Percentiles rank a stretch among this genome's conserved stretches.
These are phyloP conservation scores for Calonectria pseudoreteaudii DNA, from an alignment of 2,329 filamentous ascomycete genomes.

Conservation along the genomic window DNA sequence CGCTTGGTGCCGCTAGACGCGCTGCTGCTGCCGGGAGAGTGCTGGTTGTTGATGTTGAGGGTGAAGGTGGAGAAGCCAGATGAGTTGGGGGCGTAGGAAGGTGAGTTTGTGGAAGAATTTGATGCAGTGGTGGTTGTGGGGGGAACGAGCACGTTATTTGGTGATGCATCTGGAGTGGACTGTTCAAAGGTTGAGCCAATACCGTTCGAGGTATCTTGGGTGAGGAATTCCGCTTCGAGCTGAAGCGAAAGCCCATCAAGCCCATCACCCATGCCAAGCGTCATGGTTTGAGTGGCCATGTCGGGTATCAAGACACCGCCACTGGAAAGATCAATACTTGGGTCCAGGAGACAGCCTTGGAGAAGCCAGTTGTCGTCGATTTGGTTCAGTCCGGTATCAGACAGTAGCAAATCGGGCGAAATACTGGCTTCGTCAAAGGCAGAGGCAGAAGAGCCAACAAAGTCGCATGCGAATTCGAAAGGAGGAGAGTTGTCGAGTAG, in stretches of 20 bases:
- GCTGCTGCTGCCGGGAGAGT: slow-evolving; percentile 21
- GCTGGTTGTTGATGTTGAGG: slow-evolving; percentile 29
- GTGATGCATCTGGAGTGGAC: slow-evolving; percentile 14
- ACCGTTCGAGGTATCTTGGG: slow-evolving; percentile 27
- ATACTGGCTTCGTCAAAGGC: neutral
- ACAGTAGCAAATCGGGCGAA: slow-evolving; percentile 18
- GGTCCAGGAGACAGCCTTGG: slow-evolving; percentile 17
- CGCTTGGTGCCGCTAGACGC: slow-evolving; percentile 29
- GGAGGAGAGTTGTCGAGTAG: slow-evolving; percentile 10
- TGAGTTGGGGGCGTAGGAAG: slow-evolving; percentile 38
- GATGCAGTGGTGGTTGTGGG: slow-evolving; percentile 18
- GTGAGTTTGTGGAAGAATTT: slow-evolving; percentile 29
- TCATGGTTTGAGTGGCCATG: slow-evolving; percentile 22
- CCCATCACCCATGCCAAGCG: slow-evolving; percentile 26
- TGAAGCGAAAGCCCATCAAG: slow-evolving; percentile 6
- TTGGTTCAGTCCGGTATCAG: slow-evolving; percentile 21
- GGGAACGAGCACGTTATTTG: slow-evolving; percentile 6
- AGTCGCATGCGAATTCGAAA: slow-evolving; percentile 25
- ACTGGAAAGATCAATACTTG: slow-evolving; percentile 12
- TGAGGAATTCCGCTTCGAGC: slow-evolving; percentile 29
- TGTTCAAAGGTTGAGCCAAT: slow-evolving; percentile 29
- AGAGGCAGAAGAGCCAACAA: neutral
- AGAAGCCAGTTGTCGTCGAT: slow-evolving; percentile 10
- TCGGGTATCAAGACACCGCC: slow-evolving; percentile 28
- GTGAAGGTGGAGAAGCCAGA: slow-evolving; percentile 31